These are phyloP conservation scores for Candida methanosorbosa DNA, from an alignment of 805 yeast species.

Conservation along the genomic window DNA sequence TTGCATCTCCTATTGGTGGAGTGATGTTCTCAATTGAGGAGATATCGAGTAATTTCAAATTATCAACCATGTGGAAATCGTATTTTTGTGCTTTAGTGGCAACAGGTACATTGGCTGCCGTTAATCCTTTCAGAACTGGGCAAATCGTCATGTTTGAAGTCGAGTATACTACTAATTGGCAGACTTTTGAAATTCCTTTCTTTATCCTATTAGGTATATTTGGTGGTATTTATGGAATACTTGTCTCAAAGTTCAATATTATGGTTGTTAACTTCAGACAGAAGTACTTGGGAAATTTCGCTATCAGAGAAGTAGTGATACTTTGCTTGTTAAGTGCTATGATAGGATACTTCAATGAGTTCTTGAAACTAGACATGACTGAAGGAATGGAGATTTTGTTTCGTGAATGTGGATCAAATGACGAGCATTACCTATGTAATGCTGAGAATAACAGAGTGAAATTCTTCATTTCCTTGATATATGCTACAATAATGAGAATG, in stretches of 20 bases:
- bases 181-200: conserved; percentile 71
- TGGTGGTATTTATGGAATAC: conserved; percentile 86
- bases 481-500: conserved; percentile 70
- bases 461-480: conserved; percentile 43
- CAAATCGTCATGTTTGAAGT: conserved; percentile 91
- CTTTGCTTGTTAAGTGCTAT: conserved; percentile 64
- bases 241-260: conserved; percentile 68
- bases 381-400: conserved; percentile 87
- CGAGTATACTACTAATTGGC: conserved; percentile 83
- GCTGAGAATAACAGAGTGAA: conserved; percentile 15
- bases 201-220: conserved; percentile 74
- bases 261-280: conserved; percentile 73
- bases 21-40: conserved; percentile 91
- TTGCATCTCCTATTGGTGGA: conserved; percentile 96
- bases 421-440: conserved; percentile 31
- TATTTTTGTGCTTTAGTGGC: conserved; percentile 89
- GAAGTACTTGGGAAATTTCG: conserved; percentile 46
- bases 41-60: conserved; percentile 63
- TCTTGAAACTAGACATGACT: conserved; percentile 84
- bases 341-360: conserved; percentile 77
- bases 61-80: conserved; percentile 81
- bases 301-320: conserved; percentile 62
- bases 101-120: conserved; percentile 65
- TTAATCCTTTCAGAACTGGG: conserved; percentile 92
- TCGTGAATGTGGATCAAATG: conserved; percentile 57